These are phyloP conservation scores for Hirsutella thompsonii DNA, from an alignment of 2,329 filamentous ascomycete genomes.

Conservation along the genomic window DNA sequence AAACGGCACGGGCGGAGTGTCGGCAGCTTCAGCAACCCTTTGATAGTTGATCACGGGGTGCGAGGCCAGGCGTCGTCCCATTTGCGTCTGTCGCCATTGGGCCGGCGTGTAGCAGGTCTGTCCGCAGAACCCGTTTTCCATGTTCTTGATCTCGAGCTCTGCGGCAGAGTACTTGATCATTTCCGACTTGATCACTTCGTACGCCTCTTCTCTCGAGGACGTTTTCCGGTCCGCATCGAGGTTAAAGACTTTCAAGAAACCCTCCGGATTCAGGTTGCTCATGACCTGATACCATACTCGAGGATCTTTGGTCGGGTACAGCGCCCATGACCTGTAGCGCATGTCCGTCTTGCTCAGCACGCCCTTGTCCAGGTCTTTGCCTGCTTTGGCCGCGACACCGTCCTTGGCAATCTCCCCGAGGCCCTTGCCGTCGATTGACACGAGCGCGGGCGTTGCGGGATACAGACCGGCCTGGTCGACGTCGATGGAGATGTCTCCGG, in stretches of 20 bases:
- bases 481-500: conserved; percentile 24
- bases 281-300: conserved; percentile 36
- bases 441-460: conserved; percentile 3
- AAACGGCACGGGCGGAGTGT: conserved; percentile 19
- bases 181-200: conserved; percentile 8
- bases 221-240: conserved; percentile 11
- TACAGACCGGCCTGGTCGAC: conserved; percentile 32
- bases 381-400: conserved; percentile 1
- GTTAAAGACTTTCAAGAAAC: conserved; percentile 31
- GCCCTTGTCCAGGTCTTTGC: conserved; percentile 1
- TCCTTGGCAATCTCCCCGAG: background rate
- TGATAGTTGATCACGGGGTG: conserved; percentile 22
- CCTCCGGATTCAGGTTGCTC: conserved; percentile 29
- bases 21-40: conserved; percentile 17
- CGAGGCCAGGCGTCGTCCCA: conserved; percentile 5
- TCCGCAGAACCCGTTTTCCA: conserved; percentile 13
- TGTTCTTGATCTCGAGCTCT: conserved; percentile 11
- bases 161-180: conserved; percentile 9
- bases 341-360: conserved; percentile 5
- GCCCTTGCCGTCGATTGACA: conserved; percentile 1
- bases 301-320: conserved; percentile 33
- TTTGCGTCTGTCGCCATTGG: conserved; percentile 13
- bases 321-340: conserved; percentile 27
- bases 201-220: conserved; percentile 12
- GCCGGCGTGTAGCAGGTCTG: conserved; percentile 13